Base-by-base conservation (phyloP, 2,329 filamentous ascomycete species). In the Huntiella savannae region DNA sequence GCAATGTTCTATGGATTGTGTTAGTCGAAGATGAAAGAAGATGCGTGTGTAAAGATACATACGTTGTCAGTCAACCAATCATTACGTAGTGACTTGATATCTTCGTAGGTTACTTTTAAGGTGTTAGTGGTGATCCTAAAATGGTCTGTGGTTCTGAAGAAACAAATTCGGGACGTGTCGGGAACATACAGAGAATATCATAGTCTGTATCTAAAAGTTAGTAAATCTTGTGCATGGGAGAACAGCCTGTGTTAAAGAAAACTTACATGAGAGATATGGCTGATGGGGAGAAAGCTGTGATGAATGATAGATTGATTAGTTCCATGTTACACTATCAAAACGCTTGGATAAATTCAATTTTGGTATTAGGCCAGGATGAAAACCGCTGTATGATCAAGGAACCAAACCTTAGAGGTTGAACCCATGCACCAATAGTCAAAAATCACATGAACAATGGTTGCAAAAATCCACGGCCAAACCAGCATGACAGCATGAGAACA, bases 21-120 rank as follows among this genome's bases (percentile, higher is more conserved):
- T 8, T 11, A n/a, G 34, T 39, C 17, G 17, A 43, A 53, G 43
- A 50, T 51, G 39, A n/a, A 10, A 37, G 3, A 13, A 37, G 33
- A 45, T 19, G 36, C 17, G n/a, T 8, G 43, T 10, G 6, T 36
- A 33, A 7, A 1, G n/a, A 11, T 36, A 64, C 73, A 53, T 68
- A 87, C 83, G 66, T 94, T 95, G 61, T 98, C 91, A 38, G 88
- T 95, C 45, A 98, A 69, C 91, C 91, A 98, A 68, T 95, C 91
- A 62, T 82, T 71, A 63, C 82, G 85, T 49, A 98, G 73, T 12
- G 81, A 79, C 59, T 87, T 82, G 54, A 96, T 75, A 62, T 98
- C 91, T 59, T 91, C 84, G 59, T 51, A 52, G 10, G 51, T 52
- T 33, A 52, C 51, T 52, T 15, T 39, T 36, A 15, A 37, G 33